Base-by-base conservation (phyloP, 176 grass and related monocot genomes). In the Aegilops speltoides region DNA sequence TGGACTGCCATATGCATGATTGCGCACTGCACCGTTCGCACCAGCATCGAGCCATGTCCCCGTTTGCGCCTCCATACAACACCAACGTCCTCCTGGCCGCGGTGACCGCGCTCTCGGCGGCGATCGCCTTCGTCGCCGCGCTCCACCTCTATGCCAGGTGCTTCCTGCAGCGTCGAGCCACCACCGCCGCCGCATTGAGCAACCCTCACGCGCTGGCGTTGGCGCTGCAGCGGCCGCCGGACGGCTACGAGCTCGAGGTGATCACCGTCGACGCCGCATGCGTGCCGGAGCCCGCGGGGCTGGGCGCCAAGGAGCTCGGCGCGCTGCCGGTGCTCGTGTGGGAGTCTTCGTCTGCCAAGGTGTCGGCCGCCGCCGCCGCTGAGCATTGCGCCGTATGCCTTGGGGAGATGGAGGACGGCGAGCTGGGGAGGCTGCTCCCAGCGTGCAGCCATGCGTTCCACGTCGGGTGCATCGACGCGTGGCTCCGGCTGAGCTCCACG, bases 391-490 rank as follows among this genome's bases (percentile, higher is more conserved):
- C 78, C 12, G 87, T 92, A 43, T 94, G 93, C 74, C 77, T 94
- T 3, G 76, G 93, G 38, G 79, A 68, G 78, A 84, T 88, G 78
- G 93, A 86, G 68, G 85, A 83, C 43, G 87, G 85, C 48, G 85
- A 92, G 75, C 79, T 92, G 1, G 87, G 85, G 12, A 76, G 87
- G 90, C 29, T 91, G 85, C 87, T 92, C 46, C 85, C 85, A 48
- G 85, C 56, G 28, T 94, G 90, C 93, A 56, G 71, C 82, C 93
- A 92, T 61, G 68, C 59, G 33, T 92, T 94, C 67, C 93, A 94
- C 82, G 85, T 57, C 3, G 78, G 68, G 14, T 92, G 93, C 85
- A 87, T 94, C 79, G 85, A 95, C 75, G 81, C 81, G 54, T 95
- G 93, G 93, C 54, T 95, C 52, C 22, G 40, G 29, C 67, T 82